phyloP scores from a whole-genome alignment of 345 rosid species.

The Dimocarpus longan region DNA sequence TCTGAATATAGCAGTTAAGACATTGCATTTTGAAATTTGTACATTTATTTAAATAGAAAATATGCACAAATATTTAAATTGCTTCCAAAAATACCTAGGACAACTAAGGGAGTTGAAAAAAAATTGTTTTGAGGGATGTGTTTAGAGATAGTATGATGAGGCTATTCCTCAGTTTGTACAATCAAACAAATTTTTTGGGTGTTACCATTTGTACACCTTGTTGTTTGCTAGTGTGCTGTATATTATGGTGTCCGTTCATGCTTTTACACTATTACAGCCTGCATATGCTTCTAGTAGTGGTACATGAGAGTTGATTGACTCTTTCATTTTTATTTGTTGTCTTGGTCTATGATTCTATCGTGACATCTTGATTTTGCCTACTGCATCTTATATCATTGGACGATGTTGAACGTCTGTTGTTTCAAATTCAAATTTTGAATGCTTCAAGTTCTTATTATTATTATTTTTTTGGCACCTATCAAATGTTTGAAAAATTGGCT shows the following conservation, averaged over 20 bases:
- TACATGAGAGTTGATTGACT: slow-evolving; percentile 13
- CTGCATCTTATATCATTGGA: neutral
- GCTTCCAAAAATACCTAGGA: slow-evolving; percentile 14
- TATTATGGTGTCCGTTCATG: slow-evolving; percentile 9
- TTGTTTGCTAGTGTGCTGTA: slow-evolving; percentile 6
- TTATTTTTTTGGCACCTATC: too few relatives aligned
- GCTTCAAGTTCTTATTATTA: slow-evolving; percentile 8
- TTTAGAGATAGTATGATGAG: slow-evolving; percentile 17
- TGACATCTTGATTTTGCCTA: slow-evolving; percentile 1
- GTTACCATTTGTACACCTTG: neutral
- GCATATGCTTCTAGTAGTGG: slow-evolving; percentile 21
- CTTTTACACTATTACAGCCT: slow-evolving; percentile 12
- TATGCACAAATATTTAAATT: neutral
- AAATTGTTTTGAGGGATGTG: neutral
- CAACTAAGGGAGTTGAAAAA: neutral
- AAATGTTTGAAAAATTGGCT: neutral
- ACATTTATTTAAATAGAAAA: neutral
- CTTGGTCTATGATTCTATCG: slow-evolving; percentile 14
- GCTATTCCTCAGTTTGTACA: neutral
- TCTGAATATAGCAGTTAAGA: neutral
- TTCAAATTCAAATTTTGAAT: slow-evolving; percentile 40
- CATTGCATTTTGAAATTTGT: neutral
- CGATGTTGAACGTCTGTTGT: neutral
- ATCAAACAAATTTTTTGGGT: neutral
- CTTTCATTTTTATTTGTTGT: slow-evolving; percentile 17